These are phyloP conservation scores for Nakazawaea ernobii DNA, from an alignment of 805 yeast species.

Conservation along the genomic window DNA sequence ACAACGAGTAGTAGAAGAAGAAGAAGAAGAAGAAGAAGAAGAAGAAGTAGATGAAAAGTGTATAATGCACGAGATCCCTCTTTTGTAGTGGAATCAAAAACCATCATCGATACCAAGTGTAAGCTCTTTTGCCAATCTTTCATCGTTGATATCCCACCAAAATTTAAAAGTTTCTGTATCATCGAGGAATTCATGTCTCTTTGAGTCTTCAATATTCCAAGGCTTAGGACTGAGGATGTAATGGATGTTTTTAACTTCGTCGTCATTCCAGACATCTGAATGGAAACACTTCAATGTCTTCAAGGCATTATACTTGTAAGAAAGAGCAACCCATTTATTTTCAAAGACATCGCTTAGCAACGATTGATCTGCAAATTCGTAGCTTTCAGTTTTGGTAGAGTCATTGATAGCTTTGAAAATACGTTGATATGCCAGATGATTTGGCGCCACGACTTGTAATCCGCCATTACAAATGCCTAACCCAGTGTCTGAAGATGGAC, in stretches of 20 bases:
- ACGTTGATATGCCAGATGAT: conserved; percentile 26
- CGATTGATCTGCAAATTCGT: conserved; percentile 57
- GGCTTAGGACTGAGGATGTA: conserved; percentile 57
- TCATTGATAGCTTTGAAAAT: conserved; percentile 35
- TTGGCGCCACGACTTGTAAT: conserved; percentile 44
- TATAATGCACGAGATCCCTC: neutral
- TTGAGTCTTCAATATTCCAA: conserved; percentile 38
- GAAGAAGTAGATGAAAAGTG: neutral
- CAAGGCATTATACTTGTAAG: conserved; percentile 50
- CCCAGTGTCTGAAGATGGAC: conserved; percentile 37
- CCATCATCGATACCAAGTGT: conserved; percentile 1
- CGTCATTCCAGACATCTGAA: conserved; percentile 38
- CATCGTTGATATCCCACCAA: conserved; percentile 45
- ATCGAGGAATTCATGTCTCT: conserved; percentile 23
- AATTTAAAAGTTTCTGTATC: conserved; percentile 40
- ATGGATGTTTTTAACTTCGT: conserved; percentile 50
- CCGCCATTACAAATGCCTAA: conserved; percentile 57
- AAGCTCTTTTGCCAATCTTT: conserved; percentile 21
- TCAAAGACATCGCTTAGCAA: conserved; percentile 48
- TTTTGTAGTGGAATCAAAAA: neutral
- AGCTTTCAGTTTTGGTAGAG: conserved; percentile 30
- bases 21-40: neutral
- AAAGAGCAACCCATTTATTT: conserved; percentile 43
- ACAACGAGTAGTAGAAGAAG: too few species aligned
- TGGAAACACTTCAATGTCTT: conserved; percentile 46